phyloP scores from a whole-genome alignment of 371 early-diverging fungal genomes.

The Mortierella sp. region DNA sequence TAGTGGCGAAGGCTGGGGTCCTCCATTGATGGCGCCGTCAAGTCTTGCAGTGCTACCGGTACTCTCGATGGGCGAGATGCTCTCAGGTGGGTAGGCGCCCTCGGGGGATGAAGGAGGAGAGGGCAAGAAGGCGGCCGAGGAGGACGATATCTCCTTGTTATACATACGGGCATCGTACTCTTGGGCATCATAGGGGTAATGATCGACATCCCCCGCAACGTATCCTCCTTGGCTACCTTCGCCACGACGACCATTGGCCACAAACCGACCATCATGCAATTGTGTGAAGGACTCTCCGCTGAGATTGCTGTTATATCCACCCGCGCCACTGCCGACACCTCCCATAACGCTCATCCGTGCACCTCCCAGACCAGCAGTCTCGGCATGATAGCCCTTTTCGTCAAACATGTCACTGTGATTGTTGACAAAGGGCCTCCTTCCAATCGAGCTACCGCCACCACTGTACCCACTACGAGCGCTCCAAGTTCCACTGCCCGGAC shows the following conservation, averaged over 20 bases:
- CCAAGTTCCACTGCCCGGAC: constrained; percentile 4
- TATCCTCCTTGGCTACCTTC: not conserved
- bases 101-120: constrained; percentile 10
- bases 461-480: constrained; percentile 26
- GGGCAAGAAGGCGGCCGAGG: constrained; percentile 4
- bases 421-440: not conserved
- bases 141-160: not conserved
- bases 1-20: not conserved
- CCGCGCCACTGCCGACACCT: not conserved
- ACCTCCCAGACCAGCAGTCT: constrained; percentile 28
- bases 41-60: not conserved
- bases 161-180: not conserved
- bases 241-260: constrained; percentile 25
- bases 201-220: not conserved
- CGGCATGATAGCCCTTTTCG: constrained; percentile 27
- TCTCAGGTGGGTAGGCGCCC: not conserved
- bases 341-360: constrained; percentile 5
- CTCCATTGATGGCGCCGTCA: not conserved
- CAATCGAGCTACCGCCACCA: not conserved
- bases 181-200: not conserved
- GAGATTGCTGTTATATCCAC: not conserved
- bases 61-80: not conserved
- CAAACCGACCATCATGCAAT: constrained; percentile 21
- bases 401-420: constrained; percentile 23
- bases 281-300: constrained; percentile 21